Base-by-base conservation (phyloP, 495 filamentous ascomycete species). In the Ramalina peruviana region DNA sequence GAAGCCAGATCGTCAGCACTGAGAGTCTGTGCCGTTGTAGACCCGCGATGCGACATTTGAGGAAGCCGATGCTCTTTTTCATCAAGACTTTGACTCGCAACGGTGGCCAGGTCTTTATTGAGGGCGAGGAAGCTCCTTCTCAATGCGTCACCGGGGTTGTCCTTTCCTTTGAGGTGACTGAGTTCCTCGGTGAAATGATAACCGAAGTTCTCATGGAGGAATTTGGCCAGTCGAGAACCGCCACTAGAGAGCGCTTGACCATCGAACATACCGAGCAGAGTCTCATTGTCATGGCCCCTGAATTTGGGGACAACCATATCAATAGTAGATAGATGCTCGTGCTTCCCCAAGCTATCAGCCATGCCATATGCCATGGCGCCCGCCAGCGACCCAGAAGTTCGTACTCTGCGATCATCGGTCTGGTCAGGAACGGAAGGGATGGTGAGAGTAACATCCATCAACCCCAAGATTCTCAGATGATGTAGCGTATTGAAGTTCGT, bases 391-490 rank as follows among this genome's bases (percentile, higher is more conserved):
- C 88, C 89, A n/a, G 93, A 93, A 16, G 92, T 95, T 55, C 92
- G 76, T 43, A 99, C 87, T 72, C 92, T 81, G 43, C 90, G 83
- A 67, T 99, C 93, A 60, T 96, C 90, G 37, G 79, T 92, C 60
- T 95, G 82, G 56, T 99, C 92, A 3, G 93, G 92, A 45, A 94
- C 88, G 33, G 81, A 93, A 6, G 87, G 85, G 48, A 90, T 87
- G 15, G 83, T 89, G 47, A 97, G 76, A 1, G 92, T 99, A 16
- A 99, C 92, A 68, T 99, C 92, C 87, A 99, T 99, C 54, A 99
- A 66, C 4, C 92, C 92, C 41, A 98, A 74, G 33, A 97, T 79
- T 12, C 92, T 75, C 26, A 99, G 77, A 60, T 94, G 86, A n/a
- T 70, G 68, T 17, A 99, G 73, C 7, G 82, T 82, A 54, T 78